phyloP scores from a whole-genome alignment of 2,329 filamentous ascomycete species.

The Myriangium duriaei region DNA sequence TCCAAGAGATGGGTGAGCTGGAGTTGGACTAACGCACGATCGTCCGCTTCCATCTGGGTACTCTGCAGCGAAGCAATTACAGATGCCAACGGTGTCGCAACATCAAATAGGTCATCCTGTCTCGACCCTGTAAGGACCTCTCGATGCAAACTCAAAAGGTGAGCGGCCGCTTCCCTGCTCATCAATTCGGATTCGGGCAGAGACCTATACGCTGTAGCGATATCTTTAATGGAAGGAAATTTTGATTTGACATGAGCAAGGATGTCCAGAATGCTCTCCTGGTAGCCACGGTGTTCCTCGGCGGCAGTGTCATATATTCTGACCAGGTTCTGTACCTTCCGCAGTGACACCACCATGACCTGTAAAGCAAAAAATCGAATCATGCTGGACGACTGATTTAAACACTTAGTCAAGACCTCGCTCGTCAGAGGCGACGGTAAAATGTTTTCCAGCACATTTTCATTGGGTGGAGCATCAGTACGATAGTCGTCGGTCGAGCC shows the following conservation, averaged over 20 bases:
- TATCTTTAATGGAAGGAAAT: slow-evolving; percentile 69
- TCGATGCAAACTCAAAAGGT: slow-evolving; percentile 74
- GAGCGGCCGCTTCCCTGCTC: slow-evolving; percentile 66
- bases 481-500: slow-evolving; percentile 53
- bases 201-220: slow-evolving; percentile 61
- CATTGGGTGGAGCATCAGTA: slow-evolving; percentile 61
- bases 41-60: slow-evolving; percentile 20
- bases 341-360: slow-evolving; percentile 63
- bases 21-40: slow-evolving; percentile 46
- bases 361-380: slow-evolving; percentile 75
- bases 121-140: slow-evolving; percentile 55
- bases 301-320: slow-evolving; percentile 45
- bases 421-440: slow-evolving; percentile 71
- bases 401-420: slow-evolving; percentile 64
- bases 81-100: slow-evolving; percentile 62
- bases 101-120: slow-evolving; percentile 79
- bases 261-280: slow-evolving; percentile 53
- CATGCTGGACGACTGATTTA: slow-evolving; percentile 65
- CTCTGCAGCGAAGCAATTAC: slow-evolving; percentile 50
- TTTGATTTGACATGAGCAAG: slow-evolving; percentile 63
- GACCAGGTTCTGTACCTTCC: slow-evolving; percentile 59
- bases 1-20: slow-evolving; percentile 72
- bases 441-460: slow-evolving; percentile 72
- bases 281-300: slow-evolving; percentile 45
- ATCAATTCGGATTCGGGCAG: slow-evolving; percentile 56